Base-by-base conservation (phyloP, 139 green algal genomes). In the Tetradesmus obliquus region DNA sequence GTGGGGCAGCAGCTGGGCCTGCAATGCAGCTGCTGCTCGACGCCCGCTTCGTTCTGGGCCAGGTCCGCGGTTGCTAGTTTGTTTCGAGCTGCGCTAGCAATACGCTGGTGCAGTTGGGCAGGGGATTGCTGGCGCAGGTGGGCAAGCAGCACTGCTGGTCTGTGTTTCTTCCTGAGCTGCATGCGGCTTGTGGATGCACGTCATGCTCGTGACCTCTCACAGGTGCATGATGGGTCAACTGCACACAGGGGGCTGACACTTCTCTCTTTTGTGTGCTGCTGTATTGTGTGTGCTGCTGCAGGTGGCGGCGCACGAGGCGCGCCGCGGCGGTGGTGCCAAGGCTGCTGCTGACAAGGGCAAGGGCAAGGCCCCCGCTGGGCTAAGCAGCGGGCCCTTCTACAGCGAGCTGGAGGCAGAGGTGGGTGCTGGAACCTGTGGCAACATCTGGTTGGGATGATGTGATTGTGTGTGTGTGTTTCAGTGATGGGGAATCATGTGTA, bases 41-140 rank as follows among this genome's bases (percentile, higher is more conserved):
- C 79, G 96, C 32, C 94, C 54, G 92, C 54, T 98, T 98, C 71
- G 57, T 98, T 53, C 80, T 97, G 32, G 81, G 55, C 3, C 96
- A 98, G 86, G 91, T 98, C 79, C n/a, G 57, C 69, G 24, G 60
- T 81, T 12, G 72, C 32, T 32, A 45, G 32, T 45, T 45, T 45
- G 32, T 1, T 45, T 45, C 32, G 32, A 45, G 32, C 32, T 45
- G 32, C 32, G 32, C 32, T 45, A 45, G 32, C 32, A 45, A 45
- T 45, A 45, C 32, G 32, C 32, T 45, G 32, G 32, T 45, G 32
- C 32, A 45, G 32, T 45, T 45, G 32, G 32, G 32, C 32, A 45
- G 32, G 32, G 32, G 32, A 45, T 45, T 45, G 32, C 32, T 45
- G 32, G 32, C 32, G 32, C 32, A 45, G 32, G 32, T 45, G 32